These are phyloP conservation scores for Pyricularia pennisetigena DNA, from an alignment of 2,329 filamentous ascomycete species.

Conservation along the genomic window DNA sequence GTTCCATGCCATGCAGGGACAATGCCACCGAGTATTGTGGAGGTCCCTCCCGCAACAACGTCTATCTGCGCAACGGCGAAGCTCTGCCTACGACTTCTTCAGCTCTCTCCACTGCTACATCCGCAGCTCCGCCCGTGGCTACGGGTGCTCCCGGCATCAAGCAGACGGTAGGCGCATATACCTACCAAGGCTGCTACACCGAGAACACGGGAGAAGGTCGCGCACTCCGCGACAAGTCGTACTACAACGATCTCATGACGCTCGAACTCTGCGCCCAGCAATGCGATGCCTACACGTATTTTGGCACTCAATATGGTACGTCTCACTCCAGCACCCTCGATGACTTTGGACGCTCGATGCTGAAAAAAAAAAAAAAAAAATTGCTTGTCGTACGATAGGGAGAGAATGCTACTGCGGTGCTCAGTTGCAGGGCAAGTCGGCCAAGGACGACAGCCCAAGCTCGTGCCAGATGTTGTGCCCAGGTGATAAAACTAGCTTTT, in stretches of 20 bases:
- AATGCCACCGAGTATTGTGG: slow-evolving; percentile 13
- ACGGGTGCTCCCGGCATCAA: slow-evolving; percentile 25
- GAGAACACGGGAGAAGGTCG: slow-evolving; percentile 39
- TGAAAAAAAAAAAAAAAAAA: too few relatives aligned
- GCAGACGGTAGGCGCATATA: slow-evolving; percentile 26
- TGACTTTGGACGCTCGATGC: too few relatives aligned
- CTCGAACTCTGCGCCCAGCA: slow-evolving; percentile 33
- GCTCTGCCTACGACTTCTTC: background rate
- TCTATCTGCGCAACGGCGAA: slow-evolving; percentile 10
- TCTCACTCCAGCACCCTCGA: slow-evolving; percentile 3
- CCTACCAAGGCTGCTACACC: slow-evolving; percentile 48
- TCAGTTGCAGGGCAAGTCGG: too few relatives aligned
- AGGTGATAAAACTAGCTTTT: too few relatives aligned
- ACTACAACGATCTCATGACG: slow-evolving; percentile 29
- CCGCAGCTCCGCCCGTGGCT: background rate
- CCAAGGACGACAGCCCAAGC: too few relatives aligned
- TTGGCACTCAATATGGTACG: slow-evolving; percentile 35
- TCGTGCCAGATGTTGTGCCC: too few relatives aligned
- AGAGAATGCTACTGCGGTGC: too few relatives aligned
- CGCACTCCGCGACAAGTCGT: slow-evolving; percentile 36
- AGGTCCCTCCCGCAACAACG: slow-evolving; percentile 8
- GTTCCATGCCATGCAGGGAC: slow-evolving; percentile 16
- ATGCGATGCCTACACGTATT: slow-evolving; percentile 32
- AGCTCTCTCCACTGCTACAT: background rate
- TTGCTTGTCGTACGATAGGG: too few relatives aligned